Conservation (phyloP, 2,329 filamentous ascomycete species). For the Microdochium trichocladiopsis region DNA sequence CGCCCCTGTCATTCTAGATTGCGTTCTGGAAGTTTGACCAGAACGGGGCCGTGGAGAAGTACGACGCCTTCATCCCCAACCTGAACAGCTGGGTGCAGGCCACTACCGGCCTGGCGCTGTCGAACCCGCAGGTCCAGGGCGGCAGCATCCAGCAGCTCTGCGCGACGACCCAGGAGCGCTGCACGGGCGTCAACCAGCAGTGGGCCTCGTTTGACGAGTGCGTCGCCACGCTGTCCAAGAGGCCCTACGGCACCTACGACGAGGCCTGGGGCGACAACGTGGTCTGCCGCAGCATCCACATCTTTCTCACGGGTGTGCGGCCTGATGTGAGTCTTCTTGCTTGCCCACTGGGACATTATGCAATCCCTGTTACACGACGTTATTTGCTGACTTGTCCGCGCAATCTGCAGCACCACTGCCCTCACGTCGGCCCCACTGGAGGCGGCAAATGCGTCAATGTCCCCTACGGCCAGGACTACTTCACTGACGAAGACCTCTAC, state of each 20-base stretch:
- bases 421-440: constrained; percentile 19
- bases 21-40: not conserved
- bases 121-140: constrained; percentile 16
- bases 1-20: constrained; percentile 10
- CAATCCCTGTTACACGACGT: no score
- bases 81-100: constrained; percentile 27
- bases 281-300: constrained; percentile 31
- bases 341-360: no score
- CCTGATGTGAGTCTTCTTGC: constrained; percentile 15
- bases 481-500: constrained; percentile 14
- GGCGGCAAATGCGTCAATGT: constrained; percentile 20
- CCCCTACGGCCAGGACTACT: constrained; percentile 13
- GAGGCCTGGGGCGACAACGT: constrained; percentile 35
- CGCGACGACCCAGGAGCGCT: constrained; percentile 21
- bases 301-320: constrained; percentile 23
- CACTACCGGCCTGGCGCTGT: constrained; percentile 15
- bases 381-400: not conserved
- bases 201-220: constrained; percentile 25
- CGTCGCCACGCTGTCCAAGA: constrained; percentile 18
- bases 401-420: constrained; percentile 14
- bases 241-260: constrained; percentile 30
- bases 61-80: constrained; percentile 35
- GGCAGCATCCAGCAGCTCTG: constrained; percentile 24
- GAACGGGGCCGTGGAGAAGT: constrained; percentile 23
- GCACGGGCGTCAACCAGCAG: constrained; percentile 26